Base-by-base conservation (phyloP, 2,329 filamentous ascomycete species). In the Fusarium miscanthi region DNA sequence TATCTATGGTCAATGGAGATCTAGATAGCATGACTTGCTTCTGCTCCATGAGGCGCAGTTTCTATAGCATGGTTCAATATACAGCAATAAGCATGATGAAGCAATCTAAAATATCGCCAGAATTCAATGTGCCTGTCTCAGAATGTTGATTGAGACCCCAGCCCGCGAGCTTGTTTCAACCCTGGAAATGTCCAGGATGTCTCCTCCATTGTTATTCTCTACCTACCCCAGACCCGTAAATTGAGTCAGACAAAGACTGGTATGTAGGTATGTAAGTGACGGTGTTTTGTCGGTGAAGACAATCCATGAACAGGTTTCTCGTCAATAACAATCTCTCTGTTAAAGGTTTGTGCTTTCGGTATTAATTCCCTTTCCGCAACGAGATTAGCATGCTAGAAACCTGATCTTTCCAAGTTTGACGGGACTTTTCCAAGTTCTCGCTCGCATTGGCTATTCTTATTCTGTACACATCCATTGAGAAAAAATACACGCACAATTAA, bases 221-320 rank as follows among this genome's bases (percentile, higher is more conserved):
- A 45, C 61, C 69, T 76, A 74, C 75, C 75, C 75, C 75, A 69
- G 75, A 76, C 71, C 52, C 48, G 56, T 66, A 56, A 33, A 66
- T 46, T 63, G 71, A 74, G 75, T 72, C 61, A 70, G 68, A 69
- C 61, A 74, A 54, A 58, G 52, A 56, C 59, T 70, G 64, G 59
- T 43, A 76, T 76, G 68, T 49, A 69, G 64, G 59, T 43, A 76
- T 76, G 68, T 49, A 69, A 70, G 33, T 63, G 70, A 72, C 51
- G 37, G 63, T 49, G 59, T 61, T 67, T 52, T 65, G 63, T 71
- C 70, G 66, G 70, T 74, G 63, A 74, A 46, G 35, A 45, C 37
- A 66, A 67, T 54, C 19, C 37, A 33, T 25, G n/a, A 62, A 40
- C 59, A 43, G 14, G 42, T 42, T 53, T 43, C 49, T 40, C 30